Conservation (phyloP, 768 basidiomycete species). For the Boletus sp. region DNA sequence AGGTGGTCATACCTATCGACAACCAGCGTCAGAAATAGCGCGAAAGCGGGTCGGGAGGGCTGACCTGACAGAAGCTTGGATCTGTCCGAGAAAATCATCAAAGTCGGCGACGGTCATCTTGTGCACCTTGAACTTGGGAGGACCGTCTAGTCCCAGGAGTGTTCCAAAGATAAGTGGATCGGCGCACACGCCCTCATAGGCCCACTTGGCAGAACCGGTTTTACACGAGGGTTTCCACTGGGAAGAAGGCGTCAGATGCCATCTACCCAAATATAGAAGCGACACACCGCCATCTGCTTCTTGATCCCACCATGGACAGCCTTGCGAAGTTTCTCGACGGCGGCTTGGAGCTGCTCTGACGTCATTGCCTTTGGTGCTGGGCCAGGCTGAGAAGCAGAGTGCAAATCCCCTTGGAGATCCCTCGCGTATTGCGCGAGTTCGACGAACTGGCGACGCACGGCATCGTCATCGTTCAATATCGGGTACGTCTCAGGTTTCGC, state of each 20-base stretch:
- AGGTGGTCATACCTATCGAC: conserved; percentile 37
- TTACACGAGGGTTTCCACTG: conserved; percentile 54
- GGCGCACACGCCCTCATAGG: conserved; percentile 50
- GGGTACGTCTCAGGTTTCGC: conserved; percentile 34
- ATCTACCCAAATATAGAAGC: background rate
- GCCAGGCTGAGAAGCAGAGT: conserved; percentile 13
- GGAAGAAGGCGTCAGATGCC: background rate
- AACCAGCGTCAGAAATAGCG: background rate
- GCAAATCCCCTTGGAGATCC: conserved; percentile 29
- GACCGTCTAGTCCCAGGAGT: conserved; percentile 40
- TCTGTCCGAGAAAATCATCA: conserved; percentile 29
- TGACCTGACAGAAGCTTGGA: conserved; percentile 38
- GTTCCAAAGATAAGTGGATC: conserved; percentile 47
- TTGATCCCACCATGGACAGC: conserved; percentile 47
- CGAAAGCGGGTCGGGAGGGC: background rate
- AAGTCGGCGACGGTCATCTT: conserved; percentile 40
- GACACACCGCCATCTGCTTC: conserved; percentile 45
- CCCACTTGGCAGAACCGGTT: conserved; percentile 43
- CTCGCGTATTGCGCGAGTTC: conserved; percentile 34
- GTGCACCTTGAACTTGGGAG: conserved; percentile 50
- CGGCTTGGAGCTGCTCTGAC: conserved; percentile 36
- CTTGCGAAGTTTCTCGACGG: conserved; percentile 43
- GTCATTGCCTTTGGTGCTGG: conserved; percentile 33
- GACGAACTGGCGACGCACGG: conserved; percentile 26
- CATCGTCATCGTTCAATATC: conserved; percentile 35